phyloP scores from a whole-genome alignment of 169 alveolate genomes.

The Eimeria praecox region DNA sequence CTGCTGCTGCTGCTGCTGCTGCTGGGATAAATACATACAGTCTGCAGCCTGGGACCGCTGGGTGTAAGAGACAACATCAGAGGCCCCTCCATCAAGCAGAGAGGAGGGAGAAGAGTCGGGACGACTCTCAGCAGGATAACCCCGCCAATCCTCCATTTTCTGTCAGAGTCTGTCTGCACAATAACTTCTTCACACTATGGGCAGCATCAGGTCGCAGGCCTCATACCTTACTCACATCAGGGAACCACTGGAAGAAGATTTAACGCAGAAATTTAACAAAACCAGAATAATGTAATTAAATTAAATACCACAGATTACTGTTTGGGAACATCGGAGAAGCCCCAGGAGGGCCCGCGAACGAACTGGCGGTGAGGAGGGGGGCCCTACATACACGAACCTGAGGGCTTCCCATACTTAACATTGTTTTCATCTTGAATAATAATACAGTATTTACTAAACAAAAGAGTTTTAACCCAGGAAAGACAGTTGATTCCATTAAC shows the following conservation, averaged over 20 bases:
- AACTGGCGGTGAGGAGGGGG: background rate
- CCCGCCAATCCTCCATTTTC: constrained; percentile 72
- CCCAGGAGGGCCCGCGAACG: background rate
- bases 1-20: constrained; percentile 69
- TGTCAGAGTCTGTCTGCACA: background rate
- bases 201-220: background rate
- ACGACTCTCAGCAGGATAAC: constrained; percentile 52
- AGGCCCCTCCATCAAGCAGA: constrained; percentile 44
- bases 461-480: background rate
- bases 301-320: background rate
- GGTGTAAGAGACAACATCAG: constrained; percentile 52
- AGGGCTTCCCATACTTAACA: background rate
- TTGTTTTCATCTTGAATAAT: background rate
- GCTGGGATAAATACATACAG: constrained; percentile 1
- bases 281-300: background rate
- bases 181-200: background rate
- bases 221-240: background rate
- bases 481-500: background rate
- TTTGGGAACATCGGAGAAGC: background rate
- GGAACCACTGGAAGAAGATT: background rate
- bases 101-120: constrained; percentile 58
- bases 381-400: background rate
- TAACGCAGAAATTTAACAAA: background rate
- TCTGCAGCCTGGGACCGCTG: constrained; percentile 54
- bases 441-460: background rate